Conservation (phyloP, 1,139 yeast genomes). For the Suhomyces bokatorum region DNA sequence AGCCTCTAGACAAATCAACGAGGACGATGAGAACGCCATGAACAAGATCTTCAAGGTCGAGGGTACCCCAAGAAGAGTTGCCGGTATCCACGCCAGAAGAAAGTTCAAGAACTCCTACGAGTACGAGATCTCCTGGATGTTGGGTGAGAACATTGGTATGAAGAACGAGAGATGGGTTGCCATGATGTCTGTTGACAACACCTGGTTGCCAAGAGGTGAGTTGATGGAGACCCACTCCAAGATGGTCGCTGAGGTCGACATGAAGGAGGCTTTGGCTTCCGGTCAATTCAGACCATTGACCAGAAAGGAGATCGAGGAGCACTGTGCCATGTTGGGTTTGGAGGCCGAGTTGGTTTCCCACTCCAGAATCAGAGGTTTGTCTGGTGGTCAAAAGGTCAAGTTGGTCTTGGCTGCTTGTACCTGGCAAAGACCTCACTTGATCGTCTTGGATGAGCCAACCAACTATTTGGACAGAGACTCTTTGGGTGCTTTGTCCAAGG, state of each 20-base stretch:
- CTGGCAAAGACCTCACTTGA: slow-evolving; percentile 99
- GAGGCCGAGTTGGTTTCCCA: slow-evolving; percentile 99
- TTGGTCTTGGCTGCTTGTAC: slow-evolving; percentile 99
- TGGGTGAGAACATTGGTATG: slow-evolving; percentile 99
- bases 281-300: slow-evolving; percentile 99
- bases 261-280: slow-evolving; percentile 99
- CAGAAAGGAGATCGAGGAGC: slow-evolving; percentile 99
- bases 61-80: slow-evolving; percentile 97
- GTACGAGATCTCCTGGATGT: slow-evolving; percentile 94
- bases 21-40: slow-evolving; percentile 96
- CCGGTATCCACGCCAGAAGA: slow-evolving; percentile 95
- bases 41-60: slow-evolving; percentile 98
- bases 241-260: slow-evolving; percentile 99
- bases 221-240: slow-evolving; percentile 97
- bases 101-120: slow-evolving; percentile 99
- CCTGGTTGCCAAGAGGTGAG: slow-evolving; percentile 99
- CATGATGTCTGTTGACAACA: slow-evolving; percentile 99
- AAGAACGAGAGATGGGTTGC: slow-evolving; percentile 99
- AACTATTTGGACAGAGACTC: slow-evolving; percentile 99
- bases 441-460: slow-evolving; percentile 99
- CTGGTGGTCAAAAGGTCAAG: slow-evolving; percentile 99
- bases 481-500: slow-evolving; percentile 98
- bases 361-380: slow-evolving; percentile 99
- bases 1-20: slow-evolving; percentile 98
- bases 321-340: slow-evolving; percentile 97